Base-by-base conservation (phyloP, 495 filamentous ascomycete species). In the Penicillium cosmopolitanum region DNA sequence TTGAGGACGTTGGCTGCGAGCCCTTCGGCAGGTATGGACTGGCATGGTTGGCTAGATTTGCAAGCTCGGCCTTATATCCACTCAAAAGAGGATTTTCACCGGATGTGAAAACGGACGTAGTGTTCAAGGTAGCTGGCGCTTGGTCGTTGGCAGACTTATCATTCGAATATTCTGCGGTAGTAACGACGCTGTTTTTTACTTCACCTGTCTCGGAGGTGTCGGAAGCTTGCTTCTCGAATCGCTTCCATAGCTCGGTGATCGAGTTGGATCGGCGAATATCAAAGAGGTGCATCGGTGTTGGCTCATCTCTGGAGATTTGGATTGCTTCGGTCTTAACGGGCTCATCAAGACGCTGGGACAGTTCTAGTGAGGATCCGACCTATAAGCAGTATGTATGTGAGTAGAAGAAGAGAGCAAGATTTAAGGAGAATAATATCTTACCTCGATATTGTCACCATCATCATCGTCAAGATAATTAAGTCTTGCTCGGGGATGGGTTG, bases 371-470 rank as follows among this genome's bases (percentile, higher is more conserved):
- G 10, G 80, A 82, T 25, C 80, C 80, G 58, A 83, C 74, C 80
- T 83, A 62, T 25, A 48, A 33, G 51, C 72, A 62, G 68, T 61
- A 25, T 53, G 18, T n/a, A 13, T n/a, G 15, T 28, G 46, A 48
- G 23, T 19, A 46, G 16, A 16, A 21, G 6, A 16, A 13, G 1
- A 19, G 42, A 18, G 7, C 16, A 7, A 46, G n/a, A 46, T 16
- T 44, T 4, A 44, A 44, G 42, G 42, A 6, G 13, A 44, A 36
- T 28, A 51, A 35, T 21, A 51, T 66, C 80, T 71, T 64, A 84
- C 83, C 15, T 76, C 83, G 53, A 85, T 85, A 43, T 83, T 81
- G 59, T 85, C 83, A 36, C 84, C 81, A 61, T 84, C 82, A 59
- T 85, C 83, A 11, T 84, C 80, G 62, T 85, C 83, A 15, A 77